phyloP scores from a whole-genome alignment of 352 stramenopile genomes.

The Globisporangium spiculum region DNA sequence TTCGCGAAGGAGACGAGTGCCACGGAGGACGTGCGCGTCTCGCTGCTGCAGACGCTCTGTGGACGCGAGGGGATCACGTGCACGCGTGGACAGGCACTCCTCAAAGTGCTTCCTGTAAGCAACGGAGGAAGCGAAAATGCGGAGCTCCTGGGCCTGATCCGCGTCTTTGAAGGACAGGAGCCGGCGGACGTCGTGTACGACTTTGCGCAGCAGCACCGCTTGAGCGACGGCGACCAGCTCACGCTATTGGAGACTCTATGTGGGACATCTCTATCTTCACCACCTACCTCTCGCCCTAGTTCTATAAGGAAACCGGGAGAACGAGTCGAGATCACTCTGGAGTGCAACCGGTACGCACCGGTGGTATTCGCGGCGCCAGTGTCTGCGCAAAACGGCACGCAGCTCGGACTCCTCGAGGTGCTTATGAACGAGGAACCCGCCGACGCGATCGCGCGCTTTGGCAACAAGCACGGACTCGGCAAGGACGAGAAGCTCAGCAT shows the following conservation, averaged over 20 bases:
- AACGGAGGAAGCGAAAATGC: conserved; percentile 15
- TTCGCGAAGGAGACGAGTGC: conserved; percentile 57
- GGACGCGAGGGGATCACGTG: conserved; percentile 49
- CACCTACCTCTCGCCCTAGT: neutral
- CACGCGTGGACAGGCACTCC: conserved; percentile 52
- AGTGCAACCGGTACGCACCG: conserved; percentile 58
- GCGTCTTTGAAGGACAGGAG: conserved; percentile 71
- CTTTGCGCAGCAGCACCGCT: conserved; percentile 52
- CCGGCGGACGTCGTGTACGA: conserved; percentile 66
- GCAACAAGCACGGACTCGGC: conserved; percentile 61
- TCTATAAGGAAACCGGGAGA: neutral
- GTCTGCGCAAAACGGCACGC: conserved; percentile 52
- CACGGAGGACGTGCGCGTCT: conserved; percentile 37
- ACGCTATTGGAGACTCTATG: conserved; percentile 59
- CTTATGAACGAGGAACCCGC: conserved; percentile 63
- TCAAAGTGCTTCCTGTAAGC: conserved; percentile 45
- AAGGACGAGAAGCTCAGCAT: conserved; percentile 60
- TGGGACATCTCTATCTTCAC: conserved; percentile 11
- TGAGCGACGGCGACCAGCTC: conserved; percentile 34
- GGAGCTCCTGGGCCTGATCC: conserved; percentile 38
- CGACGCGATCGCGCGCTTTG: conserved; percentile 71
- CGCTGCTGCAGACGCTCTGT: conserved; percentile 59
- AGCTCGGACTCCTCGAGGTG: conserved; percentile 61
- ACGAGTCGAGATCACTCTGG: conserved; percentile 21
- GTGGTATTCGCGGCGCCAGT: conserved; percentile 61